Evolutionary conservation across 768 basidiomycete genomes (phyloP), one percentile per base, ranked within the genome.

Genomic region (Leccinum pellstonianum): DNA sequence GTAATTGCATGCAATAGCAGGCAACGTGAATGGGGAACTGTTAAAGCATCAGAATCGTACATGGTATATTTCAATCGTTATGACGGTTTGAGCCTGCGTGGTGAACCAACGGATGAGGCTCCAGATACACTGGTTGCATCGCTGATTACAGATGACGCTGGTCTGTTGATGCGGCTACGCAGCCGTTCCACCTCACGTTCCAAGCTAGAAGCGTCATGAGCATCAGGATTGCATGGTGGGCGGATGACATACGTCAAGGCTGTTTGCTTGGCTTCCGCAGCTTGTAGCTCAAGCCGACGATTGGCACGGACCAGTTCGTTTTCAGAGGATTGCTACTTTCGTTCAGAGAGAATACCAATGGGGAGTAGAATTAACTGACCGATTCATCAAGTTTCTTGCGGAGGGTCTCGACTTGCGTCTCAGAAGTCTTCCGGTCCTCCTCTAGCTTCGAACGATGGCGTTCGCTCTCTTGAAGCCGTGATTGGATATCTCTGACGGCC

Each of bases 201-300:
- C 35, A 87, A 76, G 47, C 86, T 87, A 48, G 17, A 51, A 50
- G 6, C n/a, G 48, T 51, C 19, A 37, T 59, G 54, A 66, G 52
- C 48, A 53, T 29, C 49, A 46, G 25, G 33, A 56, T 53, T 17
- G 14, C 17, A 55, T 31, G 15, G 54, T 6, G 57, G 19, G 38
- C 14, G 33, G 57, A 5, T 31, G 23, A 71, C 86, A 54, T 66
- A 91, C 90, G 80, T 83, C 15, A 91, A 77, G 46, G 85, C 80
- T 61, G 83, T 83, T 71, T 90, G 87, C 71, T 84, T 88, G 66
- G 83, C 84, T 63, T 93, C 90, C 5, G 76, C 83, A 31, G 86
- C 87, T 64, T 93, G 90, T 41, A 88, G 81, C 66, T 91, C 91
- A 38, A 87, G 87, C 47, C 88, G 81, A 33, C 90, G 85, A 72